phyloP scores from a whole-genome alignment of 129 eudicot species.

The Flaveria bidentis region DNA sequence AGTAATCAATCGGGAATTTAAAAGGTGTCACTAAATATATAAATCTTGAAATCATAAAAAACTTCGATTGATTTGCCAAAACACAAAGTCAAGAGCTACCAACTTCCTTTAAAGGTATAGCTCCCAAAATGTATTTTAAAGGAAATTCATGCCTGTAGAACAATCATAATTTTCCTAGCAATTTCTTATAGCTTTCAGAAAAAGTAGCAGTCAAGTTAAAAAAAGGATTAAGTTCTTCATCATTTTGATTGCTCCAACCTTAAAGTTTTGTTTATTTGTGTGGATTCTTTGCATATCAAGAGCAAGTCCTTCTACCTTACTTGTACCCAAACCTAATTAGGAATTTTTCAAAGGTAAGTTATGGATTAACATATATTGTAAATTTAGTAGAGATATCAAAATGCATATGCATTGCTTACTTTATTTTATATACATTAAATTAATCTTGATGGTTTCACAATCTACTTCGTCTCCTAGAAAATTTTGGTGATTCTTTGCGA shows the following conservation, averaged over 20 bases:
- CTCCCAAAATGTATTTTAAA: background rate
- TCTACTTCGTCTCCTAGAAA: conserved; percentile 28
- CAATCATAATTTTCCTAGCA: conserved; percentile 19
- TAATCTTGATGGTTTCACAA: conserved; percentile 31
- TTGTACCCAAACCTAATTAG: too few species aligned
- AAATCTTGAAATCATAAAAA: background rate
- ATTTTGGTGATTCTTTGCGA: conserved; percentile 27
- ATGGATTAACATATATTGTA: too few species aligned
- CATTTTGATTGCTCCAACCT: conserved; percentile 1
- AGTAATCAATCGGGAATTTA: background rate
- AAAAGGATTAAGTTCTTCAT: conserved; percentile 17
- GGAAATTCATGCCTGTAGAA: conserved; percentile 17
- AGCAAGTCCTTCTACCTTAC: too few species aligned
- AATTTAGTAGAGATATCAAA: too few species aligned
- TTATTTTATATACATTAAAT: conserved; percentile 1
- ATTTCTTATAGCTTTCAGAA: conserved; percentile 14
- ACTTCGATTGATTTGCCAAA: background rate
- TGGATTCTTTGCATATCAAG: too few species aligned
- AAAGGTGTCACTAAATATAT: background rate
- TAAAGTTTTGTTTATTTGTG: background rate
- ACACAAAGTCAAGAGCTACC: conserved; percentile 13
- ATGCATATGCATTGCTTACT: background rate
- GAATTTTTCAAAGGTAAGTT: too few species aligned
- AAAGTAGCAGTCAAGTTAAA: conserved; percentile 5
- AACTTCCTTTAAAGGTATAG: background rate